phyloP scores from a whole-genome alignment of 2,329 filamentous ascomycete species.

The Pseudogymnoascus sp. region DNA sequence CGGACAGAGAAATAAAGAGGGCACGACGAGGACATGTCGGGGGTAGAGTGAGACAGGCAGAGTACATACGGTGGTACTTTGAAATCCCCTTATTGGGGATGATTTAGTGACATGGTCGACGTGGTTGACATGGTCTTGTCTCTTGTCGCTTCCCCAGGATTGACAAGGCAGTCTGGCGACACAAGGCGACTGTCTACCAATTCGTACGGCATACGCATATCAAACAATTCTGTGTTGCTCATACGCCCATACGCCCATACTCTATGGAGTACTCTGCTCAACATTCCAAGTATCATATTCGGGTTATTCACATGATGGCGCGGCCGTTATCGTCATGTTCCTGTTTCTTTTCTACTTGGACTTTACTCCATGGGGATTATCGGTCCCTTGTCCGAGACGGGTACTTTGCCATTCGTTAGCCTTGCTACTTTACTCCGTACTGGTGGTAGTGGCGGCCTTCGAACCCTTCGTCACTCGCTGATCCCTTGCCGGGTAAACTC shows the following conservation, averaged over 20 bases:
- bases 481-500: neutral
- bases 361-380: neutral
- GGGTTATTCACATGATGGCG: neutral
- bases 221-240: neutral
- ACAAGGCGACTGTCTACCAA: neutral
- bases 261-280: neutral
- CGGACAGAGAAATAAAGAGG: neutral
- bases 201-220: neutral
- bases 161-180: neutral
- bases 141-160: neutral
- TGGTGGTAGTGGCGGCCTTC: neutral
- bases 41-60: conserved; percentile 4
- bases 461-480: neutral
- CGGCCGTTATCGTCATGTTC: neutral
- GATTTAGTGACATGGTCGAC: neutral
- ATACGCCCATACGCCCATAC: neutral
- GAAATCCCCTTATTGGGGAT: neutral
- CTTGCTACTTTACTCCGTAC: neutral
- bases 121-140: neutral
- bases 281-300: neutral
- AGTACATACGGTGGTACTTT: neutral
- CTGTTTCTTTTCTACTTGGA: neutral
- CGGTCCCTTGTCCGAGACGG: neutral
- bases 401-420: neutral
- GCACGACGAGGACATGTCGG: neutral